phyloP scores from a whole-genome alignment of 2,329 filamentous ascomycete species.

The Didymella arachidicola region DNA sequence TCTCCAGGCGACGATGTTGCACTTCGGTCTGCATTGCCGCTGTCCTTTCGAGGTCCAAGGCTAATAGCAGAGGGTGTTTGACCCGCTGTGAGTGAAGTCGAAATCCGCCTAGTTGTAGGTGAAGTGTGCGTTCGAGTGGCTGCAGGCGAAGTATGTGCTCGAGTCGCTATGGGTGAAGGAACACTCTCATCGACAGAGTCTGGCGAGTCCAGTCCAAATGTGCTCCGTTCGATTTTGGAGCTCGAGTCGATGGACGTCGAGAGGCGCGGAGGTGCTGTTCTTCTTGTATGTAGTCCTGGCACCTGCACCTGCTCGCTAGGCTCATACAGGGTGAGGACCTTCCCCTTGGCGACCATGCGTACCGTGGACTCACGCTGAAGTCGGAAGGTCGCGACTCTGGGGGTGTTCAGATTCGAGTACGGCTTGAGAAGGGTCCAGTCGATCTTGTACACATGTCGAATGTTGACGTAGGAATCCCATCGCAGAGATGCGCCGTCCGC shows the following conservation, averaged over 20 bases:
- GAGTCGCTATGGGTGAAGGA: neutral
- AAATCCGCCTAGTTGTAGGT: neutral
- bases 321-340: constrained; percentile 40
- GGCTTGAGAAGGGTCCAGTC: constrained; percentile 38
- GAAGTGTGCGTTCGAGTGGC: neutral
- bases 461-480: constrained; percentile 47
- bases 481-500: constrained; percentile 33
- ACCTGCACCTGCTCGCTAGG: constrained; percentile 30
- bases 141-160: neutral
- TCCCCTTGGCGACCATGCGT: constrained; percentile 38
- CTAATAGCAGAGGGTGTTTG: constrained; percentile 1
- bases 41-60: constrained; percentile 10
- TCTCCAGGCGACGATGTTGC: constrained; percentile 2
- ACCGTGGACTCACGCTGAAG: constrained; percentile 40
- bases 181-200: constrained; percentile 4
- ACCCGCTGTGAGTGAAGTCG: neutral
- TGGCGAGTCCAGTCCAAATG: neutral
- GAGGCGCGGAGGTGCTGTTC: constrained; percentile 5
- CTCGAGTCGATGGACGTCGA: constrained; percentile 11
- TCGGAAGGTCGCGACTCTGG: constrained; percentile 23
- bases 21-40: neutral
- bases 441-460: constrained; percentile 46
- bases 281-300: neutral
- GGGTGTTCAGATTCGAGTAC: constrained; percentile 39
- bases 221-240: neutral